Evolutionary conservation across 2,329 filamentous ascomycete genomes (phyloP).

Genomic region (Arthrobotrys pseudoclavata): DNA sequence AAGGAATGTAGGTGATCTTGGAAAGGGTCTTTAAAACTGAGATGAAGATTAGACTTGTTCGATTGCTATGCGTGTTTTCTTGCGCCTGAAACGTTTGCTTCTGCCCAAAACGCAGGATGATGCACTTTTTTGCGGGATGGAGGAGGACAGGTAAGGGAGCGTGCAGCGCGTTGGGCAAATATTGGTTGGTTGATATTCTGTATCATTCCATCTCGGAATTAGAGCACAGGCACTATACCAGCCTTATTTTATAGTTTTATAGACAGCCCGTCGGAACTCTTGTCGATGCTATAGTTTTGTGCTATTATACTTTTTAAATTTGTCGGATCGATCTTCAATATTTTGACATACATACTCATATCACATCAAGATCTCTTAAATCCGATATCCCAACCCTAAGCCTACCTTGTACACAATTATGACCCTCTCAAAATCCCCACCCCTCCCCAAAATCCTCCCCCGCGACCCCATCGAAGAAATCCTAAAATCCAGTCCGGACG

Average conservation of each 20-base stretch:
- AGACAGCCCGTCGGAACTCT: too few species aligned
- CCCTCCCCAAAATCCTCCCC: slow-evolving; percentile 2
- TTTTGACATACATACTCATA: too few species aligned
- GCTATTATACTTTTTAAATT: too few species aligned
- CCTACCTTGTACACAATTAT: too few species aligned
- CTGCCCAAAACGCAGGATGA: too few species aligned
- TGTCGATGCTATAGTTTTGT: too few species aligned
- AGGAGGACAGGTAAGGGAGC: background rate
- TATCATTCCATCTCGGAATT: background rate
- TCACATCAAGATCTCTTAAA: too few species aligned
- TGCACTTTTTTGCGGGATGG: background rate
- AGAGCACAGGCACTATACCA: too few species aligned
- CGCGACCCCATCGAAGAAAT: slow-evolving; percentile 30
- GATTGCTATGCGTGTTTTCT: background rate
- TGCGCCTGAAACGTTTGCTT: slow-evolving; percentile 21
- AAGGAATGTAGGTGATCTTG: background rate
- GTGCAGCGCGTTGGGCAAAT: slow-evolving; percentile 23
- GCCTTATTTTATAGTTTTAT: background rate
- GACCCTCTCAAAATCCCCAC: background rate
- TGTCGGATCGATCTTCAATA: too few species aligned
- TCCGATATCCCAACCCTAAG: background rate
- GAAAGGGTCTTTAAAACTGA: too few species aligned
- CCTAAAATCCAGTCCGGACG: slow-evolving; percentile 32
- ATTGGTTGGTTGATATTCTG: background rate
- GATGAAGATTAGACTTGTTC: background rate